A percentile compares a stretch with the other conserved stretches of the same genome.
Evolutionary conservation across 129 eudicot species (phyloP).

Genomic region (Centella asiatica): DNA sequence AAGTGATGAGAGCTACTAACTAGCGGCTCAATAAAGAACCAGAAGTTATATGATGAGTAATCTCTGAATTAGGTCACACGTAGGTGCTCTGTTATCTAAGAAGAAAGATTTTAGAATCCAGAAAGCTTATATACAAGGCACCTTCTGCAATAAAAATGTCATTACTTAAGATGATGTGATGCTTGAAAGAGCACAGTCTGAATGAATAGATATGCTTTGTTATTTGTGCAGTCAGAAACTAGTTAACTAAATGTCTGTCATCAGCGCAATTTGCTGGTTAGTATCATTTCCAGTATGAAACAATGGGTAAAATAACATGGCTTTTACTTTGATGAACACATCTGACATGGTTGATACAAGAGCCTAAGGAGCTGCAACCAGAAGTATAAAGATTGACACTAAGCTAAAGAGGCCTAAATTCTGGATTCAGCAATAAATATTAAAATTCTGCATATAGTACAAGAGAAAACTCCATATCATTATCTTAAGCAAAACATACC

Average conservation of each 20-base stretch:
- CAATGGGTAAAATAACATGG: no score
- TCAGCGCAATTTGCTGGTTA: background rate
- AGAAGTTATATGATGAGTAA: background rate
- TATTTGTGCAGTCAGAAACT: background rate
- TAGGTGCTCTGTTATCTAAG: background rate
- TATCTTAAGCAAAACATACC: conserved; percentile 24
- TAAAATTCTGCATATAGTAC: background rate
- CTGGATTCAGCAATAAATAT: background rate
- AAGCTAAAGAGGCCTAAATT: background rate
- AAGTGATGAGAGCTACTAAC: no score
- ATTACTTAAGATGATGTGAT: background rate
- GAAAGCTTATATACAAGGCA: background rate
- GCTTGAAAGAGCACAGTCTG: background rate
- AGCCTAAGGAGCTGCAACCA: no score
- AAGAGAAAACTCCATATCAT: background rate
- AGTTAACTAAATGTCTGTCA: background rate
- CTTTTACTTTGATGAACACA: no score
- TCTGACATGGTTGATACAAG: no score
- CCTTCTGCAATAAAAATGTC: background rate
- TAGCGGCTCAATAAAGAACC: no score
- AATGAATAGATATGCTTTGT: background rate
- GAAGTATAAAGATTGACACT: background rate
- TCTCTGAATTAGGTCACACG: background rate
- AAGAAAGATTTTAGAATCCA: background rate
- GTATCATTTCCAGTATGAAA: no score